Conservation (phyloP, 2,329 filamentous ascomycete genomes). For the Fusarium torreyae region DNA sequence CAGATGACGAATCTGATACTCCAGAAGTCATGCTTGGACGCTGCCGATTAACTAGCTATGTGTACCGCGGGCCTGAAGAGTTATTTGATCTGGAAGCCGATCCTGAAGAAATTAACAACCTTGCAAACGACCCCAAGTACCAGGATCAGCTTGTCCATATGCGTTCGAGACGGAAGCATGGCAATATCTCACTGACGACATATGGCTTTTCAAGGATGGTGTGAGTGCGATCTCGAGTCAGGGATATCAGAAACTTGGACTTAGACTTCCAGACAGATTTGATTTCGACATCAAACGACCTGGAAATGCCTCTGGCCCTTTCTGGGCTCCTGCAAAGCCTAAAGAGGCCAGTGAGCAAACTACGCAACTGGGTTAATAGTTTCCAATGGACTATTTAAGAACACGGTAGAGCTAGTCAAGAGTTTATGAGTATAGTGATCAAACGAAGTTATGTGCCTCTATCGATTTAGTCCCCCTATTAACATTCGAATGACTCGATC, state of each 20-base stretch:
- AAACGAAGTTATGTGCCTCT: too few species aligned
- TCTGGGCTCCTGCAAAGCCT: not conserved
- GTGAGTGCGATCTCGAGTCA: not conserved
- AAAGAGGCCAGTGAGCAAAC: not conserved
- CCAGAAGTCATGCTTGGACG: slow-evolving; percentile 51
- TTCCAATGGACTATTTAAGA: too few species aligned
- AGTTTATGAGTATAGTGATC: too few species aligned
- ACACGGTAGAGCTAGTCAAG: too few species aligned
- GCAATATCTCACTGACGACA: slow-evolving; percentile 8
- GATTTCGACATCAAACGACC: slow-evolving; percentile 12
- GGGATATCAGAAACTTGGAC: slow-evolving; percentile 2
- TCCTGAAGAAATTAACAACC: slow-evolving; percentile 60
- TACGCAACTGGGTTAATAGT: not conserved
- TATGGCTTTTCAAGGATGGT: slow-evolving; percentile 12
- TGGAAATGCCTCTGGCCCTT: not conserved
- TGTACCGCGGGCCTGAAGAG: slow-evolving; percentile 61
- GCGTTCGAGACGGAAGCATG: slow-evolving; percentile 4
- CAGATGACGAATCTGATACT: not conserved
- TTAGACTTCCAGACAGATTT: slow-evolving; percentile 3
- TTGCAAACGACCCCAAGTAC: slow-evolving; percentile 1
- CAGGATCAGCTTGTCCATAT: not conserved
- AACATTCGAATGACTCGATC: too few species aligned
- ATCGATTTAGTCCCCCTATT: too few species aligned
- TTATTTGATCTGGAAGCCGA: slow-evolving; percentile 63
- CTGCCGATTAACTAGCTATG: slow-evolving; percentile 58